Evolutionary conservation across 2,329 filamentous ascomycete species (phyloP), one percentile per base, ranked within the genome.

Genomic region (Taxawa tesnikishii): DNA sequence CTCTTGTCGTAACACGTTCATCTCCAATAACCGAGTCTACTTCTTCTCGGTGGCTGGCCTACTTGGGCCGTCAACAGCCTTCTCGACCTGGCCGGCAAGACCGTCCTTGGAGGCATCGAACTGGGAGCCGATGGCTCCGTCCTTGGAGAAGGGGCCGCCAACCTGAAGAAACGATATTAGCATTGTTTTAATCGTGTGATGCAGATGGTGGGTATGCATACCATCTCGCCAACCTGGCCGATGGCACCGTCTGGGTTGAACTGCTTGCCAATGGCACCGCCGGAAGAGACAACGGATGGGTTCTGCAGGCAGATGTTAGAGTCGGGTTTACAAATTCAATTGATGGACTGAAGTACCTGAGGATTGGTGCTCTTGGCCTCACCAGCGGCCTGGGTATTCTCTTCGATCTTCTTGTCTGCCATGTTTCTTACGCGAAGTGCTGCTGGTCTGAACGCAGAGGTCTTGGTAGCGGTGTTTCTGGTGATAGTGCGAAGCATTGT

Each of bases 11-110:
- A n/a, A n/a, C n/a, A n/a, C n/a, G n/a, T n/a, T n/a, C n/a, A n/a
- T n/a, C 15, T 15, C 26, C 18, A 4, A 14, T 15, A 10, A 16
- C 15, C 9, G 15, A 9, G 11, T 53, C 25, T 32, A 36, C 33
- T 36, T 36, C 33, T 36, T 36, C 29, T 36, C 10, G 12, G 33
- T 23, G 45, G 48, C 46, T 4, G 51, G 52, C 33, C 59, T 58
- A 21, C 51, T 51, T 11, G 56, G 57, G 10, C 58, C 56, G 45
- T 58, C 58, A 29, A 60, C 55, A 15, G 50, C 49, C n/a, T 47
- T 47, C 54, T 74, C 68, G 1, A 73, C 63, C 4, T 61, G 59
- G 2, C 69, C 69, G 3, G 68, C 69, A 16, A 74, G 62, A 4
- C 55, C 58, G 12, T 67, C 67, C 27, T 68, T 62, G 0, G 58